Evolutionary conservation across 2,329 filamentous ascomycete genomes (phyloP), one percentile per base, ranked within the genome.

Genomic region (Truncatella angustata): DNA sequence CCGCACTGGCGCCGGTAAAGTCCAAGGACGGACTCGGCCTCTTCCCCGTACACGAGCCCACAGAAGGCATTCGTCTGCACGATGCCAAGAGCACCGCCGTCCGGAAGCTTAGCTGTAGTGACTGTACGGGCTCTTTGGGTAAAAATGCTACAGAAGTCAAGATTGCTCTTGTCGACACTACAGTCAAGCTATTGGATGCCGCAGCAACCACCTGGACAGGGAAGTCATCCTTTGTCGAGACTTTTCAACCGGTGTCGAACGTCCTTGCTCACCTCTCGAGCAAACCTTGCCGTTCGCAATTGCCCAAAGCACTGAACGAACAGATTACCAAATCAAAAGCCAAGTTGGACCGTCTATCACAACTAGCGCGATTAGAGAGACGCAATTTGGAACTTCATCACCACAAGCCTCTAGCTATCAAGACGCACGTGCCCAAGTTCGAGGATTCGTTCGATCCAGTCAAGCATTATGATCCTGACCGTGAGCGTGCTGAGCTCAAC

Each of bases 391-490:
- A 91, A 63, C 83, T 99, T 3, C 94, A 99, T 73, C 82, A 94
- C 71, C 94, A 99, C 77, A 81, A 82, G 0, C 91, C 92, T 0
- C 80, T 96, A 3, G 87, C 94, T 20, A 96, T 97, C 76, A 92
- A 93, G 70, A 86, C 85, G 6, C 86, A 83, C 53, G 85, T 97
- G 43, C 94, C 94, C 71, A 96, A 96, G 71, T 99, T 97, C 74
- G 94, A 97, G 74, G 93, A 97, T 68, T 81, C 83, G 53, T 99
- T 91, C 81, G 94, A 96, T 70, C 94, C 94, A 3, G 85, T 89
- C 75, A 93, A 91, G 74, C 94, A 97, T 80, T 97, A 99, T 81
- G 95, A 99, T 67, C 91, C 91, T 1, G 89, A 99, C 72, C 87
- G 86, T 60, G 91, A 96, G 71, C 89, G 94, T 30, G 87, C 90